Base-by-base conservation (phyloP, 371 early-diverging fungal species). In the Syncephalastrum sp. region DNA sequence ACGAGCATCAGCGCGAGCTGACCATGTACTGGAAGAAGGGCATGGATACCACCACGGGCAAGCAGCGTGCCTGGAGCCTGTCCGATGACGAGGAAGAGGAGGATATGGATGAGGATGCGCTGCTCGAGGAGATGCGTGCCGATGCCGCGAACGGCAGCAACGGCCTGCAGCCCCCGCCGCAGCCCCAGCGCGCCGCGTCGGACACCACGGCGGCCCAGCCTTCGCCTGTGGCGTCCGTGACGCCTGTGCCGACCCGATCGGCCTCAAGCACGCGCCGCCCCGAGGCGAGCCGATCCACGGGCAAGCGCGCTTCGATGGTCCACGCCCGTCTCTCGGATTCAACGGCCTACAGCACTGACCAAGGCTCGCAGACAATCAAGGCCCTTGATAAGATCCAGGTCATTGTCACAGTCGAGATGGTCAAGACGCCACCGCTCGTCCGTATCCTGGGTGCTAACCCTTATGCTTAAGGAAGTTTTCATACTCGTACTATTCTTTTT, bases 381-480 rank as follows among this genome's bases (percentile, higher is more conserved):
- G 81, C 87, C 8, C 79, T 89, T 64, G 80, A 83, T 42, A 75
- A 73, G 51, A 70, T 91, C 42, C 63, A 73, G 19, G 85, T 88
- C 2, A 73, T 83, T 59, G 70, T 89, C 29, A 82, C 79, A 3
- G 72, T 80, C 5, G 85, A 88, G 51, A 80, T 83, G 43, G 68
- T 72, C 19, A 74, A 78, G 44, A 86, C 86, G 8, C 91, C 89
- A 10, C 88, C 88, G 24, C 77, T 82, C n/a, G 83, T 87, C 68
- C 85, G 85, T 63, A 64, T 88, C 42, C 61, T 82, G 53, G 83
- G 85, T n/a, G 81, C 79, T 58, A 83, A 88, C 54, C 88, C 87
- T 19, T 78, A 67, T 49, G 74, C 77, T 46, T 76, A 63, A 72
- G 51, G 27, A 60, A 38, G 24, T 15, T 6, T 46, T 46, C 19